These are phyloP conservation scores for Fusarium anthophilum DNA, from an alignment of 2,329 filamentous ascomycete genomes.

Conservation along the genomic window DNA sequence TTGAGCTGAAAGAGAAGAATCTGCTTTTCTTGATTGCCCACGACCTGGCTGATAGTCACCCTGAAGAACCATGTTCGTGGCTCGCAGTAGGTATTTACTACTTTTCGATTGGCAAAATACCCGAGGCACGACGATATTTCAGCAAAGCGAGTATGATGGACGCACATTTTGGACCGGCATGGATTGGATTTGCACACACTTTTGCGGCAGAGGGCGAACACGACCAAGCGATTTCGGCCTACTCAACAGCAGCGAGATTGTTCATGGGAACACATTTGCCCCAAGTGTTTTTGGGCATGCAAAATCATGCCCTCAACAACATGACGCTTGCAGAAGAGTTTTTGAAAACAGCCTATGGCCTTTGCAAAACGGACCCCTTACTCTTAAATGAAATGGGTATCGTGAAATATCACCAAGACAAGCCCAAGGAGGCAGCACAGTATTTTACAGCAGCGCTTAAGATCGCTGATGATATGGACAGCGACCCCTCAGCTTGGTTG, in stretches of 20 bases:
- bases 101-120: constrained; percentile 85
- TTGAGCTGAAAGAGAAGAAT: constrained; percentile 87
- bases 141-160: constrained; percentile 98
- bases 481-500: constrained; percentile 83
- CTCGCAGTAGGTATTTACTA: constrained; percentile 97
- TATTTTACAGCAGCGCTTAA: constrained; percentile 82
- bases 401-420: constrained; percentile 92
- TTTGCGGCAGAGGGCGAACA: constrained; percentile 98
- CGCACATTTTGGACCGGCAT: constrained; percentile 94
- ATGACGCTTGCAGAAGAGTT: constrained; percentile 95
- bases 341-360: constrained; percentile 83
- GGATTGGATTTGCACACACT: constrained; percentile 98
- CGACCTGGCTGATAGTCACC: constrained; percentile 90
- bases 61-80: constrained; percentile 91
- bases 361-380: constrained; percentile 86
- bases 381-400: constrained; percentile 96
- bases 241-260: constrained; percentile 91
- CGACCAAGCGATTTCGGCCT: constrained; percentile 97
- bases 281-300: constrained; percentile 97
- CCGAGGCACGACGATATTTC: constrained; percentile 94
- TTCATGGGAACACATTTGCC: constrained; percentile 98
- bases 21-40: constrained; percentile 91
- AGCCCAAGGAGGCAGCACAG: constrained; percentile 76
- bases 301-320: constrained; percentile 95
- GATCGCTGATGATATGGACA: constrained; percentile 82